Evolutionary conservation across 768 basidiomycete species (phyloP).

Genomic region (Boletus vermiculosoides): DNA sequence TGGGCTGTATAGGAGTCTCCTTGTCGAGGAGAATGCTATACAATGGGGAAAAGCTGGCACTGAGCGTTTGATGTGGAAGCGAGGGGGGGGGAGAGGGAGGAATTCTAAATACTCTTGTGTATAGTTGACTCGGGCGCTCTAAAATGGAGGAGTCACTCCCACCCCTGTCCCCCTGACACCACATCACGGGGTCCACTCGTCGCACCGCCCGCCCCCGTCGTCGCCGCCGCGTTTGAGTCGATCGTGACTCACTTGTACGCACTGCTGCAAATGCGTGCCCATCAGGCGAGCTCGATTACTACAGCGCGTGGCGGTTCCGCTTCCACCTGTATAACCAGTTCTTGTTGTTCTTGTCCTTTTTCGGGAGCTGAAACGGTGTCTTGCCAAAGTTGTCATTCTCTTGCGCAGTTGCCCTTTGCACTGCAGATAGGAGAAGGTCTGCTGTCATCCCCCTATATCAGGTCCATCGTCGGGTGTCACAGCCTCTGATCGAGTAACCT

Average conservation of each 20-base stretch:
- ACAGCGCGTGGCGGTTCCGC: neutral
- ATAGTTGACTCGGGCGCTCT: constrained; percentile 29
- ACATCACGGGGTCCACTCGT: constrained; percentile 20
- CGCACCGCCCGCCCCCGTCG: constrained; percentile 2
- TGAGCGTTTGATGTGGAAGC: constrained; percentile 1
- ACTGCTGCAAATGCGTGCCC: neutral
- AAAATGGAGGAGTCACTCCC: constrained; percentile 36
- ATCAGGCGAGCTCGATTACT: neutral
- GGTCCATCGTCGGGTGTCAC: neutral
- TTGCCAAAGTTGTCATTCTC: constrained; percentile 3
- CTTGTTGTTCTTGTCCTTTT: neutral
- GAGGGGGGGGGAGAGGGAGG: constrained; percentile 6
- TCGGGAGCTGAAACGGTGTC: neutral
- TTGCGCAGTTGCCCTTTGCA: neutral
- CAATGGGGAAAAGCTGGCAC: neutral
- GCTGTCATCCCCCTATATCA: too few relatives aligned
- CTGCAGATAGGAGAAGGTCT: neutral
- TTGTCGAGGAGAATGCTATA: constrained; percentile 24
- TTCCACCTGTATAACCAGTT: neutral
- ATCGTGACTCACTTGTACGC: neutral
- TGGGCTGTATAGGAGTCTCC: constrained; percentile 22
- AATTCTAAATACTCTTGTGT: constrained; percentile 23
- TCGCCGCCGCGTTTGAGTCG: neutral
- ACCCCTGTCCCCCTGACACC: constrained; percentile 27
- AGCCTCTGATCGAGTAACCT: neutral